A percentile compares a stretch with the other conserved stretches of the same genome.
Evolutionary conservation across 2,329 filamentous ascomycete species (phyloP).

Genomic region (Teratosphaeria destructans): DNA sequence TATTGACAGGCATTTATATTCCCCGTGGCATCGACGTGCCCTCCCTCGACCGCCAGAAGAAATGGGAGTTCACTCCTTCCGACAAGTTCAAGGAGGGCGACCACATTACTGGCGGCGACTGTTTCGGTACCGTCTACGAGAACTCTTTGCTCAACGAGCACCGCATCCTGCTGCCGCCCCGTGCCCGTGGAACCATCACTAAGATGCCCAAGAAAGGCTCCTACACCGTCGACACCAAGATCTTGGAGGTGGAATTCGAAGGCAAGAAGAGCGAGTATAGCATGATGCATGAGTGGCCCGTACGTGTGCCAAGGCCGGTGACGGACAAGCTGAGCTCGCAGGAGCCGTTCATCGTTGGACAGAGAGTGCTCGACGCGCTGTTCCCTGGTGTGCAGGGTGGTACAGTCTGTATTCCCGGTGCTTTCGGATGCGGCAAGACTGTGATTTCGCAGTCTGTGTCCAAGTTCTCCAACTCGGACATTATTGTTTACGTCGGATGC

Average conservation of each 20-base stretch:
- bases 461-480: conserved; percentile 99
- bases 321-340: conserved; percentile 86
- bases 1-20: conserved; percentile 65
- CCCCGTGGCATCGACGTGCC: conserved; percentile 85
- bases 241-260: conserved; percentile 93
- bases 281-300: conserved; percentile 99
- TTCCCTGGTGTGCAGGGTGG: conserved; percentile 96
- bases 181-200: conserved; percentile 84
- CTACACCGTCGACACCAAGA: conserved; percentile 89
- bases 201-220: conserved; percentile 79
- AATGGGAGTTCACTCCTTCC: conserved; percentile 88
- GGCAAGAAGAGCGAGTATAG: conserved; percentile 86
- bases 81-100: conserved; percentile 79
- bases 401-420: conserved; percentile 94
- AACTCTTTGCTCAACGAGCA: conserved; percentile 92
- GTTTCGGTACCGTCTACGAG: conserved; percentile 90
- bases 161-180: conserved; percentile 83
- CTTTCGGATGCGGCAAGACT: conserved; percentile 98
- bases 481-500: conserved; percentile 88
- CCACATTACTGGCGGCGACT: conserved; percentile 90
- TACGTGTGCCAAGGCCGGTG: conserved; percentile 85
- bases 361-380: conserved; percentile 89
- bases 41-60: conserved; percentile 78
- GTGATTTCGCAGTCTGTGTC: conserved; percentile 98
- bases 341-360: conserved; percentile 88